A percentile compares a stretch with the other conserved stretches of the same genome.
These are phyloP conservation scores for Durusdinium trenchii DNA, from an alignment of 73 alveolate species.

Conservation along the genomic window DNA sequence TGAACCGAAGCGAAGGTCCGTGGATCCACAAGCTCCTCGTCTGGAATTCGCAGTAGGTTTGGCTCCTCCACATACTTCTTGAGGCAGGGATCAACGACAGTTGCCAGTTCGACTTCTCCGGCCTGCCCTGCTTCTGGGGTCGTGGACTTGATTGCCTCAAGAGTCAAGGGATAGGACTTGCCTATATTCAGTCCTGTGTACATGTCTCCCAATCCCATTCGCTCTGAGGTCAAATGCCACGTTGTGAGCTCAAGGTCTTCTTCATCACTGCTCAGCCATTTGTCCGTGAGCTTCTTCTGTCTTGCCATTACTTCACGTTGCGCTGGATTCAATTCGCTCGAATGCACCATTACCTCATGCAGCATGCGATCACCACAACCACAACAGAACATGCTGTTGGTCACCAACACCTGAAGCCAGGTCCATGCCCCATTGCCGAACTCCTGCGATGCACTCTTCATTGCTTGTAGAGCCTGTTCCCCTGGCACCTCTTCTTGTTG, in stretches of 20 bases:
- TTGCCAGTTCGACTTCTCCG: neutral
- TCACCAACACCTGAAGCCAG: neutral
- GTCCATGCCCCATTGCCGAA: neutral
- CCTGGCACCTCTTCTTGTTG: neutral
- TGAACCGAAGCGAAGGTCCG: neutral
- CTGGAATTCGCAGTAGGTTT: slow-evolving; percentile 5
- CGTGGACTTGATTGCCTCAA: slow-evolving; percentile 1
- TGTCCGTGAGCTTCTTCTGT: neutral
- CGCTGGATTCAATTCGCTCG: neutral
- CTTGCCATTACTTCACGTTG: neutral
- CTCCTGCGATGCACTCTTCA: no score
- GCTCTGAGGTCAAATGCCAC: neutral
- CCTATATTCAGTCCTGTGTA: neutral
- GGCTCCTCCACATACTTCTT: neutral
- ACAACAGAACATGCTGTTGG: neutral
- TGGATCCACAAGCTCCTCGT: neutral
- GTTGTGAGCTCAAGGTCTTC: neutral
- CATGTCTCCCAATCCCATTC: neutral
- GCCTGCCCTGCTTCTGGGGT: neutral
- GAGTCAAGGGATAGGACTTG: slow-evolving; percentile 19
- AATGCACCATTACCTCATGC: neutral
- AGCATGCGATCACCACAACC: neutral
- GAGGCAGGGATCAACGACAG: neutral
- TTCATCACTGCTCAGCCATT: neutral
- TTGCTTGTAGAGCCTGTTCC: neutral